Evolutionary conservation across 2,329 filamentous ascomycete genomes (phyloP), one percentile per base, ranked within the genome.

Genomic region (Emmonsia crescens): DNA sequence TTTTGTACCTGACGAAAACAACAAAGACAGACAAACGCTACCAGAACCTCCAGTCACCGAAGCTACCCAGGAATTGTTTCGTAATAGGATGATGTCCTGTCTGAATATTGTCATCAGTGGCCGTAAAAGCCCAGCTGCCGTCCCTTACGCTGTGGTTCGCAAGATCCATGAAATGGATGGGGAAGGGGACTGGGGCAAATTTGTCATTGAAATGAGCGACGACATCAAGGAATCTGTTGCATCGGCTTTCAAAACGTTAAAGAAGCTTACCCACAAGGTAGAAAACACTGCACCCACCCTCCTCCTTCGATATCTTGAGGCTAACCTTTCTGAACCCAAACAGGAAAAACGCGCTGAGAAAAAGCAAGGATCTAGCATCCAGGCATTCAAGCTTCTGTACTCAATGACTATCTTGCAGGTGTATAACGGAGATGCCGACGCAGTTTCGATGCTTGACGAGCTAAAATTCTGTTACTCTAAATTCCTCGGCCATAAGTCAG

Each of bases 371-470:
- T 67, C 71, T 2, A 70, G 70, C 59, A 78, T 78, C 19, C 85
- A 85, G 63, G 89, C 89, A 0, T 82, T 96, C 62, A 87, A 88
- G 24, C 80, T 96, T 42, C 82, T 97, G 1, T 91, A 96, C 72
- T 87, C 90, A 0, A 82, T 96, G 59, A 88, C 91, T 0, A 83
- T 96, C 16, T 80, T 97, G 61, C 91, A 96, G 73, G 82, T 96
- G 9, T 96, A 96, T 76, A 92, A 93, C 69, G 89, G 91, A 29
- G 91, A 96, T 63, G 81, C 88, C 0, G 94, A 97, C 70, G 89
- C 91, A 0, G 83, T 96, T 27, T 86, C 88, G 57, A 87, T 94
- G 64, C 78, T 96, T 9, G 84, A 89, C 60, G 93, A 96, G 67
- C 80, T 96, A n/a, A 83, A 88, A 66, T 80, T 87, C 63, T 91